Conservation (phyloP, 148 eudicot genomes). For the Cornus suecica region DNA sequence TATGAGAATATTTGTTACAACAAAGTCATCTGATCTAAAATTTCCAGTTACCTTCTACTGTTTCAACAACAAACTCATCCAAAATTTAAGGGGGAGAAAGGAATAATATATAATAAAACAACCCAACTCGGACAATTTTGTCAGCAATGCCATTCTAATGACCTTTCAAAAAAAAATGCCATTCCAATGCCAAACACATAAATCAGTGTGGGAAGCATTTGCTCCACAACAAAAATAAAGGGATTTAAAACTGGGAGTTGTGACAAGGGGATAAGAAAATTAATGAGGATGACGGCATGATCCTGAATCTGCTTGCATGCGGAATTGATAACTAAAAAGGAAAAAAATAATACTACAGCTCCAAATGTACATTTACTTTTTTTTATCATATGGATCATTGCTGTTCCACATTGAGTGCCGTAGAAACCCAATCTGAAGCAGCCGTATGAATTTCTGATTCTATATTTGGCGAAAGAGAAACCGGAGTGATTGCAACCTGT, state of each 20-base stretch:
- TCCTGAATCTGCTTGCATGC: slow-evolving; percentile 9
- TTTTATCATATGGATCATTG: slow-evolving; percentile 17
- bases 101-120: not conserved
- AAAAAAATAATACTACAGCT: slow-evolving; percentile 20
- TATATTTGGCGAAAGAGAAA: slow-evolving; percentile 31
- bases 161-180: not conserved
- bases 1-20: not conserved
- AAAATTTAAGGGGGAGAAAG: not conserved
- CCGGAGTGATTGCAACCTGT: slow-evolving; percentile 64
- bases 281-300: not conserved
- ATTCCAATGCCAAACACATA: slow-evolving; percentile 13
- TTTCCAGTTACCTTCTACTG: slow-evolving; percentile 17
- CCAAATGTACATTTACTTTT: slow-evolving; percentile 18
- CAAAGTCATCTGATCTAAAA: slow-evolving; percentile 15
- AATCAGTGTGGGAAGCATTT: slow-evolving; percentile 17
- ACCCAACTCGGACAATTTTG: slow-evolving; percentile 13
- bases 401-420: slow-evolving; percentile 34
- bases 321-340: slow-evolving; percentile 9
- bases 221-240: slow-evolving; percentile 16
- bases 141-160: no score
- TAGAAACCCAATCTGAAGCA: slow-evolving; percentile 51
- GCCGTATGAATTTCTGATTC: slow-evolving; percentile 35
- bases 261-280: slow-evolving; percentile 12
- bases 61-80: not conserved
- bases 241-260: not conserved